These are phyloP conservation scores for Corynascus novoguineensis DNA, from an alignment of 495 filamentous ascomycete genomes.

Conservation along the genomic window DNA sequence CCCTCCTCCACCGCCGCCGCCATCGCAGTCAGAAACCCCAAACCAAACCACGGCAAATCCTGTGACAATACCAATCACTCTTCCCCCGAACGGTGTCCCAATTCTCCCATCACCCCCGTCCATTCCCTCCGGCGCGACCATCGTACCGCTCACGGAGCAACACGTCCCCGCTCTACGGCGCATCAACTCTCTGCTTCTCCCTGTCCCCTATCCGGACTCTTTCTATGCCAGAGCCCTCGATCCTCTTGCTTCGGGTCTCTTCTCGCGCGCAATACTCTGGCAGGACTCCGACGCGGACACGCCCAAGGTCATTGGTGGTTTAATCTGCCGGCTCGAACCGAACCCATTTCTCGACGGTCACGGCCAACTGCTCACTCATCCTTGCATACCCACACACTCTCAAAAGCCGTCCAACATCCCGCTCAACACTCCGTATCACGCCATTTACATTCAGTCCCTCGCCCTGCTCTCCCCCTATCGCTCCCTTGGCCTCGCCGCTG, in stretches of 20 bases:
- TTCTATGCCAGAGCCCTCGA: conserved; percentile 78
- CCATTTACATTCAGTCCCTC: conserved; percentile 86
- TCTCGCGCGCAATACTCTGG: conserved; percentile 72
- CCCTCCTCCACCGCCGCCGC: conserved; percentile 19
- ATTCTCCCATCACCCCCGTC: conserved; percentile 27
- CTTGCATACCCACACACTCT: neutral
- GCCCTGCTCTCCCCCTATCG: conserved; percentile 79
- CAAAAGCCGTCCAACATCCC: neutral
- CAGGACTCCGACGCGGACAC: conserved; percentile 32
- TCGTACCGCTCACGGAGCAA: conserved; percentile 52
- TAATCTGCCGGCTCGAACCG: conserved; percentile 76
- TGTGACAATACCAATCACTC: conserved; percentile 8
- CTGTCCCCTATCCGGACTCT: conserved; percentile 76
- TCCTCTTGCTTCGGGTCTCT: conserved; percentile 57
- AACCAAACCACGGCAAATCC: conserved; percentile 10
- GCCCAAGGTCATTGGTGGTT: conserved; percentile 69
- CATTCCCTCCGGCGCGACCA: conserved; percentile 47
- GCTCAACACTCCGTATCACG: conserved; percentile 26
- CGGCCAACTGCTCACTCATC: conserved; percentile 8
- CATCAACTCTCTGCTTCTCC: conserved; percentile 78
- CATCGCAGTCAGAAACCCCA: conserved; percentile 21
- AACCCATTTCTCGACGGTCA: conserved; percentile 21
- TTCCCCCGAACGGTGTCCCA: conserved; percentile 36
- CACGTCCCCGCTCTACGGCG: conserved; percentile 71
- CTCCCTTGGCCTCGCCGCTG: conserved; percentile 67